phyloP scores from a whole-genome alignment of 176 grass and related monocot genomes.

The Raddia distichophylla region DNA sequence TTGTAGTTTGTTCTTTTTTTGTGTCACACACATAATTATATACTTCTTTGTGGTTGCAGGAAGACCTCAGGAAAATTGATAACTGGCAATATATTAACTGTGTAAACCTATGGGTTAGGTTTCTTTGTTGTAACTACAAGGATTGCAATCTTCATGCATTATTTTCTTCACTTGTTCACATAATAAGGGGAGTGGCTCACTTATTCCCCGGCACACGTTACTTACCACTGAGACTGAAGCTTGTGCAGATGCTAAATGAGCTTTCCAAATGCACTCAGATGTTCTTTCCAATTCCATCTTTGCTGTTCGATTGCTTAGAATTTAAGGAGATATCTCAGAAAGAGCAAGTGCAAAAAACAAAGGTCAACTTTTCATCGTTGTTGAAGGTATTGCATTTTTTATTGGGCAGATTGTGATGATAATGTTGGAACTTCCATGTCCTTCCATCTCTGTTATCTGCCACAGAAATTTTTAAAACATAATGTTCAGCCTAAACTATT shows the following conservation, averaged over 20 bases:
- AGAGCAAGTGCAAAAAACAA: constrained; percentile 50
- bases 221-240: constrained; percentile 77
- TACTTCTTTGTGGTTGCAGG: constrained; percentile 55
- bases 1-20: constrained; percentile 23
- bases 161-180: constrained; percentile 60
- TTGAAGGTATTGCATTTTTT: constrained; percentile 67
- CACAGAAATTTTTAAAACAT: not conserved
- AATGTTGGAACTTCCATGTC: not conserved
- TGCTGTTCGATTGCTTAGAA: constrained; percentile 82
- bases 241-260: constrained; percentile 82
- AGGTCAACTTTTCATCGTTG: constrained; percentile 58
- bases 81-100: constrained; percentile 91
- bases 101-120: constrained; percentile 84
- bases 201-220: constrained; percentile 70
- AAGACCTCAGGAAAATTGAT: constrained; percentile 84
- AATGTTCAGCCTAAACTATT: not conserved
- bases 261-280: constrained; percentile 70
- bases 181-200: constrained; percentile 72
- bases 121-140: constrained; percentile 73
- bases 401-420: constrained; percentile 4
- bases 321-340: constrained; percentile 49
- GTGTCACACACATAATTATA: constrained; percentile 17
- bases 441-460: constrained; percentile 20
- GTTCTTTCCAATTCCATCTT: constrained; percentile 84
- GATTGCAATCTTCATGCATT: constrained; percentile 69